Evolutionary conservation across 768 basidiomycete species (phyloP).

Genomic region (Panaeolus papilionaceus): DNA sequence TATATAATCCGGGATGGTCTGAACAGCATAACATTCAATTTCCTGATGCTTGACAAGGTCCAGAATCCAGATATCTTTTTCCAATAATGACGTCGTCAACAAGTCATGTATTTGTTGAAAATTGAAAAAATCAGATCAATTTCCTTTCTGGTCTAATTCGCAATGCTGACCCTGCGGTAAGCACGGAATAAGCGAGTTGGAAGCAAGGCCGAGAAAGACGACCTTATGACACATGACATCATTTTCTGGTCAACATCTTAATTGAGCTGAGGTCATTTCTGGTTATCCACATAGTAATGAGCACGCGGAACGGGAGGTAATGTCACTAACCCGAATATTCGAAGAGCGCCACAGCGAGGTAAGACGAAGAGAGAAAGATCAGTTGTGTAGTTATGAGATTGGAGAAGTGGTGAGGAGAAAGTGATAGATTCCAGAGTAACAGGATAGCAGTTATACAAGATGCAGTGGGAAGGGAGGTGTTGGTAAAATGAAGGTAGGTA

Average conservation of each 20-base stretch:
- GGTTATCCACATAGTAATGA: neutral
- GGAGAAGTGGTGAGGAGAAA: neutral
- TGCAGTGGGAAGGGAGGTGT: slow-evolving; percentile 3
- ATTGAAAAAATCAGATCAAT: neutral
- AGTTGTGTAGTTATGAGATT: neutral
- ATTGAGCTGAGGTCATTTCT: neutral
- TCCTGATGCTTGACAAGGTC: neutral
- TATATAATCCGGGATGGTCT: neutral
- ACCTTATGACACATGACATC: neutral
- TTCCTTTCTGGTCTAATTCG: neutral
- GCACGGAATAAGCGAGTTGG: neutral
- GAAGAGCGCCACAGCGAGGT: neutral
- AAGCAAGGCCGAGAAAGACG: neutral
- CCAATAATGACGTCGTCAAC: neutral
- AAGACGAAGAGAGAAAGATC: neutral
- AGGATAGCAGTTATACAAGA: slow-evolving; percentile 15
- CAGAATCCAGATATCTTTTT: neutral
- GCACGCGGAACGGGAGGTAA: neutral
- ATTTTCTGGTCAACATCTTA: neutral
- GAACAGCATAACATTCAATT: neutral
- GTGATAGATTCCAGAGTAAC: slow-evolving; percentile 15
- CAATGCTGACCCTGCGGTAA: neutral
- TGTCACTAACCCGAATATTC: neutral
- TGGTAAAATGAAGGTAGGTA: neutral
- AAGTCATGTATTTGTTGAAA: neutral